Base-by-base conservation (phyloP, 495 filamentous ascomycete species). In the Aspergillus ostianus region DNA sequence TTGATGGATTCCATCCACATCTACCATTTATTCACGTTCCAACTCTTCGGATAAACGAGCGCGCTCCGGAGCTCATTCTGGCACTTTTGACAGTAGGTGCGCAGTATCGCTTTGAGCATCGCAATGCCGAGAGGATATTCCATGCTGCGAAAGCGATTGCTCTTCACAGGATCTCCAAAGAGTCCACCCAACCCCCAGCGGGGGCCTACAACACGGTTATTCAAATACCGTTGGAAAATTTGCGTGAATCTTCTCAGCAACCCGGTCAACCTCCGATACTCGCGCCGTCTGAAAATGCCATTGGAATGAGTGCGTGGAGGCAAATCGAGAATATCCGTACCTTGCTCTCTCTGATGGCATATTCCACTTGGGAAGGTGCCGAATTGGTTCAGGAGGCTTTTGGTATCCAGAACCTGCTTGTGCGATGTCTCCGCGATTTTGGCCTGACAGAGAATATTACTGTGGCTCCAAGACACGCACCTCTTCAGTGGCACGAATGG, bases 371-470 rank as follows among this genome's bases (percentile, higher is more conserved):
- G 74, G 74, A 77, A 49, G 65, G 59, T 51, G 66, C 70, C 12
- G 65, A 68, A n/a, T 63, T 75, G 17, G 70, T 77, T 6, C 74
- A 74, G 47, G 74, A 77, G 53, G 67, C 74, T 3, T 72, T 75
- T 27, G 63, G 64, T 23, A 57, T 77, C 2, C 74, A 75, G 47
- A 61, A 49, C 17, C 59, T 75, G 21, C 59, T 77, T 29, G 70
- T 74, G 27, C 71, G 71, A 44, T 66, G 67, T 44, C 61, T 76
- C 10, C 72, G 72, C 9, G 71, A 74, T 10, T 68, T 65, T 55
- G 72, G 72, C 0, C 10, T 77, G 26, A 64, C 69, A 19, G 67
- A 75, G 58, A 62, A 64, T 41, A 49, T 65, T 27, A 57, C 59
- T 6, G 57, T 65, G 47, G 56, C 47, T n/a, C 59, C 59, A 30